Evolutionary conservation across 805 yeast species (phyloP).

Genomic region (Candida pseudofarinosa): DNA sequence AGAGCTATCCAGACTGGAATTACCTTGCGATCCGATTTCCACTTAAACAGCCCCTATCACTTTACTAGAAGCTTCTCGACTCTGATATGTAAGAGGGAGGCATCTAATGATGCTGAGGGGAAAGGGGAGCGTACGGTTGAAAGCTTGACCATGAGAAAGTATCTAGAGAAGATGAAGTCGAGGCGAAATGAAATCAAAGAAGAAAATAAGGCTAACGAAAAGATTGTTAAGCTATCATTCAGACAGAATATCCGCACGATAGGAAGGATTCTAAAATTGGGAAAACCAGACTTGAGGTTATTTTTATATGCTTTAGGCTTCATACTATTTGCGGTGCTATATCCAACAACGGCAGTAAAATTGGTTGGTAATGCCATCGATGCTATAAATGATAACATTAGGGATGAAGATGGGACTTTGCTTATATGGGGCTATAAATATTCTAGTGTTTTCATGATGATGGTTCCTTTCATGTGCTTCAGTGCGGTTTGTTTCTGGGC

Average conservation of each 20-base stretch:
- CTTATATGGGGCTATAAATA: constrained; percentile 44
- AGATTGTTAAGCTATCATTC: constrained; percentile 24
- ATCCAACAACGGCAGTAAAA: constrained; percentile 41
- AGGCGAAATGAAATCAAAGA: constrained; percentile 21
- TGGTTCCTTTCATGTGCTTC: constrained; percentile 42
- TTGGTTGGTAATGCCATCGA: constrained; percentile 42
- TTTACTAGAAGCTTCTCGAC: neutral
- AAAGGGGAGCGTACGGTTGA: neutral
- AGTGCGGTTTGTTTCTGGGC: constrained; percentile 47
- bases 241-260: constrained; percentile 33
- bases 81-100: neutral
- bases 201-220: constrained; percentile 34
- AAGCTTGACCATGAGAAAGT: neutral
- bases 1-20: neutral
- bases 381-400: constrained; percentile 31
- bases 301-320: constrained; percentile 38
- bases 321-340: constrained; percentile 40
- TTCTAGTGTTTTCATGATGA: constrained; percentile 35
- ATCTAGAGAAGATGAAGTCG: constrained; percentile 24
- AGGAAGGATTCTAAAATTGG: constrained; percentile 34
- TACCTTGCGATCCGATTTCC: neutral
- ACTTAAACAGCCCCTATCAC: neutral
- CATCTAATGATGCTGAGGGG: neutral
- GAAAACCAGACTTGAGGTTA: constrained; percentile 35
- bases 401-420: constrained; percentile 36